Evolutionary conservation across 139 green algal species (phyloP).

Genomic region (Coelastrella sp.): DNA sequence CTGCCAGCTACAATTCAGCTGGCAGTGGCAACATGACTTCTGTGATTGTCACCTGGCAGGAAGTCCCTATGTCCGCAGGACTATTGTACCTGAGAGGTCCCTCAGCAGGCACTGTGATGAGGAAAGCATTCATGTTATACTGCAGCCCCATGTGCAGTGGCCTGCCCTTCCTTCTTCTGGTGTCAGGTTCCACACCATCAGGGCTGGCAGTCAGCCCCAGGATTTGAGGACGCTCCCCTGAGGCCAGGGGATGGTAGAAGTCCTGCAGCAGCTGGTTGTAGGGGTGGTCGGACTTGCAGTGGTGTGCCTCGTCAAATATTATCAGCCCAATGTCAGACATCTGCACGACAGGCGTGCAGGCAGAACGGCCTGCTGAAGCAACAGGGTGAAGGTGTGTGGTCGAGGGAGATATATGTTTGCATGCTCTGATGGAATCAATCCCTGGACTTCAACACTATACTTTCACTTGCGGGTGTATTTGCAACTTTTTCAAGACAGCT

Average conservation of each 20-base stretch:
- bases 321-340: slow-evolving; percentile 57
- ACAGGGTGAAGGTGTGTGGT: not conserved
- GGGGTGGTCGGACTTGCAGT: slow-evolving; percentile 58
- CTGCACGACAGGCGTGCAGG: not conserved
- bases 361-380: not conserved
- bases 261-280: slow-evolving; percentile 48
- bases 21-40: no score
- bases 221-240: not conserved
- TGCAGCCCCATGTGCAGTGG: slow-evolving; percentile 27
- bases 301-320: slow-evolving; percentile 65
- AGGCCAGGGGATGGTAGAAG: slow-evolving; percentile 24
- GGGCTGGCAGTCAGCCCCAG: slow-evolving; percentile 40
- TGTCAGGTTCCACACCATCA: slow-evolving; percentile 18
- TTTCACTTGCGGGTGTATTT: no score
- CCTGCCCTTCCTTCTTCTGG: not conserved
- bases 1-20: no score
- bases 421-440: no score
- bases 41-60: no score
- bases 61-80: no score
- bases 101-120: slow-evolving; percentile 34
- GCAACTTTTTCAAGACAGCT: no score
- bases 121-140: slow-evolving; percentile 33
- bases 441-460: no score
- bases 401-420: no score
- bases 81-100: slow-evolving; percentile 18